Percentiles rank a stretch among this genome's conserved stretches.
These are phyloP conservation scores for Peronosclerospora sorghi DNA, from an alignment of 352 stramenopile genomes.

Conservation along the genomic window DNA sequence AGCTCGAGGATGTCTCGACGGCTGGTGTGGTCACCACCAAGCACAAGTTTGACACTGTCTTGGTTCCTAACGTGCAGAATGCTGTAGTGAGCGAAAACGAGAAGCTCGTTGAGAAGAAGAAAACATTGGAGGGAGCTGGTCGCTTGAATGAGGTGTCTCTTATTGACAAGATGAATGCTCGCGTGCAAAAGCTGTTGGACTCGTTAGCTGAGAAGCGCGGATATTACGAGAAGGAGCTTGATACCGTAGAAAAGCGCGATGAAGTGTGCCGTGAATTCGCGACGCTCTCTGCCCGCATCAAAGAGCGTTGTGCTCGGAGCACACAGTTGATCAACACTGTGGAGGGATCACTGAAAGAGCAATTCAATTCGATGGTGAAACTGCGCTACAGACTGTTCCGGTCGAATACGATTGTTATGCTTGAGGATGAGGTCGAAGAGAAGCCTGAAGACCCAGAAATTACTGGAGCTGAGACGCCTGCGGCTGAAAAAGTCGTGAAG, in stretches of 20 bases:
- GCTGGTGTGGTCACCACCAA: conserved; percentile 53
- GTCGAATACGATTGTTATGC: conserved; percentile 30
- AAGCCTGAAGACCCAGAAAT: conserved; percentile 27
- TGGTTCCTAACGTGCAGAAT: conserved; percentile 64
- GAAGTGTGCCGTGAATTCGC: conserved; percentile 70
- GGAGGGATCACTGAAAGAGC: conserved; percentile 60
- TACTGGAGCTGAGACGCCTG: conserved; percentile 16
- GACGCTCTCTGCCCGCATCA: conserved; percentile 55
- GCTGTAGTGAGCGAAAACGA: conserved; percentile 64
- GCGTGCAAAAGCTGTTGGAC: conserved; percentile 54
- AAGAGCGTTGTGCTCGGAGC: conserved; percentile 60
- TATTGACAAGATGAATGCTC: conserved; percentile 64
- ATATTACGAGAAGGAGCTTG: conserved; percentile 66
- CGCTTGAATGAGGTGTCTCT: conserved; percentile 46
- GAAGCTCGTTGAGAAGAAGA: conserved; percentile 76
- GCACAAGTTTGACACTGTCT: conserved; percentile 52
- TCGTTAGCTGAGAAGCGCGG: conserved; percentile 62
- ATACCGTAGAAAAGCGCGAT: conserved; percentile 65
- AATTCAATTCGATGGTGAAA: conserved; percentile 71
- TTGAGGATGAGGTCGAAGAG: conserved; percentile 30
- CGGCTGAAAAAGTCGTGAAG: conserved; percentile 4
- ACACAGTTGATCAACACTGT: conserved; percentile 74
- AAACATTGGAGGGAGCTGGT: conserved; percentile 43
- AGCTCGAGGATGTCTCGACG: conserved; percentile 61
- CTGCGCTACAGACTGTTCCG: conserved; percentile 63